These are phyloP conservation scores for Russula foetens DNA, from an alignment of 768 basidiomycete species.

Conservation along the genomic window DNA sequence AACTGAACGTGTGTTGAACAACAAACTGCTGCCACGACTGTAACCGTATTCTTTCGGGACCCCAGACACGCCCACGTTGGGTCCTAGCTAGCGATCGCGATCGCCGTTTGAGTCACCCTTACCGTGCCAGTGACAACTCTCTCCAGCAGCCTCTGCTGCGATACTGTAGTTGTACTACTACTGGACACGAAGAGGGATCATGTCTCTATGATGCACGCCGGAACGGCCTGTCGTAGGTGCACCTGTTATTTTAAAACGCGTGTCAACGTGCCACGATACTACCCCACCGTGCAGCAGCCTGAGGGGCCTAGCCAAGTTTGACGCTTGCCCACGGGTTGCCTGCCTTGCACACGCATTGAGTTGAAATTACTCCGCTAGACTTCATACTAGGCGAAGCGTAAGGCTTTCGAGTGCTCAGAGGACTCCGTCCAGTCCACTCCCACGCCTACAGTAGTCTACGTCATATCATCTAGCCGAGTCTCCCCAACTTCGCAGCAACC, in stretches of 20 bases:
- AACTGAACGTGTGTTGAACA: neutral
- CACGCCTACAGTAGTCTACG: neutral
- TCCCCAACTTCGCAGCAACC: conserved; percentile 1
- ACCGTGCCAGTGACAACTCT: too few relatives aligned
- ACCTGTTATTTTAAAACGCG: neutral
- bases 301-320: too few relatives aligned
- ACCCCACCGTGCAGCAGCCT: too few relatives aligned
- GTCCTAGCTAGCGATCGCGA: neutral
- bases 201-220: neutral
- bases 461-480: neutral
- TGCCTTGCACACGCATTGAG: neutral
- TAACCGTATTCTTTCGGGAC: neutral
- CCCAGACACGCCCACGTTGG: conserved; percentile 5
- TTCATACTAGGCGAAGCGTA: neutral
- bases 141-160: too few relatives aligned
- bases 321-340: too few relatives aligned
- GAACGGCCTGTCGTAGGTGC: neutral
- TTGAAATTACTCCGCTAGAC: neutral
- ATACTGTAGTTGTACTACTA: neutral
- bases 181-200: too few relatives aligned
- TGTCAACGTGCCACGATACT: too few relatives aligned
- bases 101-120: neutral
- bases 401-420: neutral
- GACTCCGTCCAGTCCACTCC: neutral
- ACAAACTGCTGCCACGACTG: neutral